phyloP scores from a whole-genome alignment of 1,284 basidiomycete genomes.

The Rhodotorula sp. region DNA sequence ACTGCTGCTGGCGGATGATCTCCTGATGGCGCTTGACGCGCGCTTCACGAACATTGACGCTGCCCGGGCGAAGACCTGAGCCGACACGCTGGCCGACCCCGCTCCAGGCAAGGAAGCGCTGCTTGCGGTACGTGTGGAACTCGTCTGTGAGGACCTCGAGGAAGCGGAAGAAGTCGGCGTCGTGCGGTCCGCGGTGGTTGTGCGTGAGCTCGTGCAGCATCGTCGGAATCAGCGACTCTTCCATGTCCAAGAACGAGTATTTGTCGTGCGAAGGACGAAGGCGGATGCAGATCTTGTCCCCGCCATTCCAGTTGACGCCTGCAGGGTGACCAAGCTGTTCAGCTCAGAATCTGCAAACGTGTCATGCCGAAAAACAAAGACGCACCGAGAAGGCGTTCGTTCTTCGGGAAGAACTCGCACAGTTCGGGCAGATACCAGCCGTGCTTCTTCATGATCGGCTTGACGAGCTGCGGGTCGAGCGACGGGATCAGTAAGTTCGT shows the following conservation, averaged over 20 bases:
- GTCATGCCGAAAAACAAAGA: background rate
- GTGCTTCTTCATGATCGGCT: conserved; percentile 82
- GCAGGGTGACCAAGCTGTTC: too few species aligned
- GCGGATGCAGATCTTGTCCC: conserved; percentile 74
- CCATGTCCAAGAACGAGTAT: conserved; percentile 70
- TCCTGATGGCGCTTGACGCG: conserved; percentile 67
- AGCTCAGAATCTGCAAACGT: background rate
- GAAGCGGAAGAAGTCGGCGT: conserved; percentile 72
- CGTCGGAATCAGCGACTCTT: conserved; percentile 60
- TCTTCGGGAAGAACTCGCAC: conserved; percentile 78
- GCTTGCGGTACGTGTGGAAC: conserved; percentile 67
- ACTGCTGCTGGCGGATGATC: conserved; percentile 54
- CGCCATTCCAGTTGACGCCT: conserved; percentile 61
- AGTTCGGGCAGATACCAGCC: conserved; percentile 63
- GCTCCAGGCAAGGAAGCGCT: conserved; percentile 71
- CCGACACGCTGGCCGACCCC: conserved; percentile 67
- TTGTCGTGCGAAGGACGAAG: conserved; percentile 67
- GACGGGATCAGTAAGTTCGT: too few species aligned
- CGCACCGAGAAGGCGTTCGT: conserved; percentile 67
- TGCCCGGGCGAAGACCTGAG: conserved; percentile 60
- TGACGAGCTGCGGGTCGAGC: conserved; percentile 56
- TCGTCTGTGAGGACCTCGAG: conserved; percentile 74
- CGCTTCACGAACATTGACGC: conserved; percentile 62
- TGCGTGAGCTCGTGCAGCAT: conserved; percentile 92
- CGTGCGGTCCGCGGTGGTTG: conserved; percentile 78